Base-by-base conservation (phyloP, 139 green algal species). In the Auxenochlorella pyrenoidosa region DNA sequence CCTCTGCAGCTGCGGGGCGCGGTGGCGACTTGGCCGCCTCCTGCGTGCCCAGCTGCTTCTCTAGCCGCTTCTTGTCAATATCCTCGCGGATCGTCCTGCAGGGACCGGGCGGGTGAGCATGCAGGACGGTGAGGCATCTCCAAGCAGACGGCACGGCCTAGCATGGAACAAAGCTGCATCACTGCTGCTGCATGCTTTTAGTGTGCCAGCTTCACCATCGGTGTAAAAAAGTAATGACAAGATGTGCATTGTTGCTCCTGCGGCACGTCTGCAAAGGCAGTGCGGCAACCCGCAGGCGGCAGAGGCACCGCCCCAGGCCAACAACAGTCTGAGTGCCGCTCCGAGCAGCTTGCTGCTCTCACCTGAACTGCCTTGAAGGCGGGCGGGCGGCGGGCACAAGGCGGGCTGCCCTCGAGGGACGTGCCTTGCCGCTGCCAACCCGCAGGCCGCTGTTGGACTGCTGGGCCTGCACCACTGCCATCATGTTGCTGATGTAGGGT, bases 1-100 rank as follows among this genome's bases (percentile, higher is more conserved):
- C 73, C 73, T 58, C 43, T 32, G 36, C 22, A 16, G 75, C 43
- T 15, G 75, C 43, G 1, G 36, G 16, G 12, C 43, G 32, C 18
- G 43, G 38, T 30, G 47, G 75, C 2, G 32, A 43, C 75, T 63
- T 38, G 75, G 75, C 75, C 38, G 41, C 72, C 38, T 58, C 75
- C 70, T 81, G 47, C 43, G 30, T 81, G 43, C 51, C 40, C 75
- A 81, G 43, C 75, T 81, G 41, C 63, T 85, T 85, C 60, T 85
- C 38, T 60, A 85, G 18, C 40, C 80, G 80, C 80, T 85, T 85
- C 80, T 60, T 75, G 63, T 85, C 80, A 43, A 85, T 85, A 63
- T 85, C 68, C 80, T 85, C 80, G 4, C 80, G 80, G 18, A 85
- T 85, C 5, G 80, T 85, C 34, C 80, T 85, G 80, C 80, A 85